These are phyloP conservation scores for Trichosporon ovoides DNA, from an alignment of 1,284 basidiomycete genomes.

Conservation along the genomic window DNA sequence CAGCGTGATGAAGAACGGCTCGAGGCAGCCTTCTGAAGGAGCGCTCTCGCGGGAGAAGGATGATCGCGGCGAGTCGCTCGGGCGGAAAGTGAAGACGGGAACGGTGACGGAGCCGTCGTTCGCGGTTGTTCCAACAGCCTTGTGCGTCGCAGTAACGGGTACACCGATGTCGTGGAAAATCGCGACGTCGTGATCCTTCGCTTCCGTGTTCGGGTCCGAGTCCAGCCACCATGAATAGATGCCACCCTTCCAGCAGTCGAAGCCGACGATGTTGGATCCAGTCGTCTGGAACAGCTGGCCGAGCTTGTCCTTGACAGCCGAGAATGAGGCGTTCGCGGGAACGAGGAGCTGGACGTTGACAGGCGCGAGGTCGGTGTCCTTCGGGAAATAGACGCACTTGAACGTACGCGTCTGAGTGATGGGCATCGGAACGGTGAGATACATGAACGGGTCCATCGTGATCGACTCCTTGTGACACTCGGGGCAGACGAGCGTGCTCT, in stretches of 20 bases:
- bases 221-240: slow-evolving; percentile 43
- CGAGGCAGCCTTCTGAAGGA: slow-evolving; percentile 48
- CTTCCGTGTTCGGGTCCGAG: slow-evolving; percentile 38
- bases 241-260: slow-evolving; percentile 40
- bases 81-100: slow-evolving; percentile 56
- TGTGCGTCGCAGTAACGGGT: slow-evolving; percentile 33
- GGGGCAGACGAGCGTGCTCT: slow-evolving; percentile 87
- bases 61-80: slow-evolving; percentile 17
- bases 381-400: slow-evolving; percentile 69
- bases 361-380: slow-evolving; percentile 54
- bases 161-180: slow-evolving; percentile 42
- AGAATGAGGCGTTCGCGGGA: slow-evolving; percentile 69
- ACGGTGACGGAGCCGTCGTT: slow-evolving; percentile 62
- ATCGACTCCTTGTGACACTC: slow-evolving; percentile 95
- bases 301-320: slow-evolving; percentile 60
- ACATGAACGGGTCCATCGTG: slow-evolving; percentile 99
- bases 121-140: slow-evolving; percentile 28
- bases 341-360: slow-evolving; percentile 68
- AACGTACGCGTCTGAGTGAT: slow-evolving; percentile 82
- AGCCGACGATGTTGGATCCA: slow-evolving; percentile 32
- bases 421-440: slow-evolving; percentile 90
- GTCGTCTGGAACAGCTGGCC: slow-evolving; percentile 35
- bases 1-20: slow-evolving; percentile 70
- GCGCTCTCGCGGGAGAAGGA: slow-evolving; percentile 48
- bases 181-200: slow-evolving; percentile 37